phyloP scores from a whole-genome alignment of 257 asterid species.

The Ilex aquifolium region DNA sequence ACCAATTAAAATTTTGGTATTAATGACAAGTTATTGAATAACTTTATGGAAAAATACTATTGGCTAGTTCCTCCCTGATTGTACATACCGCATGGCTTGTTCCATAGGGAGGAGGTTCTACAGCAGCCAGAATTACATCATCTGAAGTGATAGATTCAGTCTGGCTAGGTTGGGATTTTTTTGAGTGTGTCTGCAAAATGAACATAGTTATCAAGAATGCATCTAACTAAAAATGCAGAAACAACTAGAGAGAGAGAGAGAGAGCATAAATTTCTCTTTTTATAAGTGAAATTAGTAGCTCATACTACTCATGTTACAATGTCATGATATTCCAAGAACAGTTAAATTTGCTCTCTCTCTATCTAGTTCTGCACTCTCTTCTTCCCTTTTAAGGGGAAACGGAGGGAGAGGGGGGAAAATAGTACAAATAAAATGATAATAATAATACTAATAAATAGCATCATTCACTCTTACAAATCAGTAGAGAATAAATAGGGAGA shows the following conservation, averaged over 20 bases:
- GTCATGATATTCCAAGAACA: background rate
- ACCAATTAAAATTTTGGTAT: too few species aligned
- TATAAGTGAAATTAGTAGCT: background rate
- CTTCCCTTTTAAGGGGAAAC: too few species aligned
- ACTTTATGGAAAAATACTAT: too few species aligned
- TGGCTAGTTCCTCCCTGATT: background rate
- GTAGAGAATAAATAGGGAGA: too few species aligned
- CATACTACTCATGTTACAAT: background rate
- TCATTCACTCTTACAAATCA: too few species aligned
- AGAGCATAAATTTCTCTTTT: background rate
- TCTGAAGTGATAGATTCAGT: conserved; percentile 30
- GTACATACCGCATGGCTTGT: conserved; percentile 67
- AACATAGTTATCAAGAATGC: background rate
- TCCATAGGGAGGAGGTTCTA: conserved; percentile 76
- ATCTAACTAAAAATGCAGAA: background rate
- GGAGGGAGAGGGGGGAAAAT: too few species aligned
- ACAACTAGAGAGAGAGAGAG: background rate
- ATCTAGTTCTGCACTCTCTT: too few species aligned
- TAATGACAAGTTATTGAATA: too few species aligned
- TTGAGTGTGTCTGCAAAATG: conserved; percentile 69
- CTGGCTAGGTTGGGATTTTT: conserved; percentile 42
- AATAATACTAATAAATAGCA: too few species aligned
- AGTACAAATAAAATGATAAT: too few species aligned
- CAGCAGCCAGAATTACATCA: conserved; percentile 44
- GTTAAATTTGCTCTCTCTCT: background rate